Percentiles rank a stretch among this genome's conserved stretches.
These are phyloP conservation scores for Emmonsiellopsis sp. DNA, from an alignment of 2,329 filamentous ascomycete species.

Conservation along the genomic window DNA sequence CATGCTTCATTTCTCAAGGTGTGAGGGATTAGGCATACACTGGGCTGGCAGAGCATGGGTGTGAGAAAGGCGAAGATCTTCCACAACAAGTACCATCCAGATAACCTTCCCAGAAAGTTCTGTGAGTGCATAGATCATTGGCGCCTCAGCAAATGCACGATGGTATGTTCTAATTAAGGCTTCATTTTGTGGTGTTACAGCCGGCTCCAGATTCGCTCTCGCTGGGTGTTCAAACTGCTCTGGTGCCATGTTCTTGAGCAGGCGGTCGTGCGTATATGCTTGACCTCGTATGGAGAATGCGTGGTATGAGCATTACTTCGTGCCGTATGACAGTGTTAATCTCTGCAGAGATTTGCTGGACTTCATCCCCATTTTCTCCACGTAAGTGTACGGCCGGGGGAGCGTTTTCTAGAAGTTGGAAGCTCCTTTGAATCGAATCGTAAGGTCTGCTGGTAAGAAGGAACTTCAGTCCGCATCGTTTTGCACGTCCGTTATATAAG, in stretches of 20 bases:
- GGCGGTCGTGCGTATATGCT: too few species aligned
- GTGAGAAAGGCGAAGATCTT: background rate
- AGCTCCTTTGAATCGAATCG: conserved; percentile 9
- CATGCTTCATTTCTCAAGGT: too few species aligned
- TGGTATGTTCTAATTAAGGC: background rate
- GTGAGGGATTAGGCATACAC: too few species aligned
- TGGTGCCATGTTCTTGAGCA: too few species aligned
- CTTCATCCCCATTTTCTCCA: conserved; percentile 14
- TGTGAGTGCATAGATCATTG: background rate
- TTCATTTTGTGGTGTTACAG: background rate
- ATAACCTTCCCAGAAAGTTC: background rate
- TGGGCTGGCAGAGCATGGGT: background rate
- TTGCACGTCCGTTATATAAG: conserved; percentile 13
- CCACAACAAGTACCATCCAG: background rate
- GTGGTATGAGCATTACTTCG: conserved; percentile 3
- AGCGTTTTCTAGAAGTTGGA: conserved; percentile 7
- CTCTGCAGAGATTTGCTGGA: conserved; percentile 15
- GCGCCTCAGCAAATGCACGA: background rate
- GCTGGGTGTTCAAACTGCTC: too few species aligned
- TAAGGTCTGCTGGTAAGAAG: conserved; percentile 23
- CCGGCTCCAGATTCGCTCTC: background rate
- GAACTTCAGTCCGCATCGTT: conserved; percentile 25
- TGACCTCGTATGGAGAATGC: too few species aligned
- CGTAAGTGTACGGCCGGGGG: conserved; percentile 13
- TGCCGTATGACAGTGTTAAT: conserved; percentile 18